phyloP scores from a whole-genome alignment of 805 yeast species.

The Tetrapisispora iriomotensis region DNA sequence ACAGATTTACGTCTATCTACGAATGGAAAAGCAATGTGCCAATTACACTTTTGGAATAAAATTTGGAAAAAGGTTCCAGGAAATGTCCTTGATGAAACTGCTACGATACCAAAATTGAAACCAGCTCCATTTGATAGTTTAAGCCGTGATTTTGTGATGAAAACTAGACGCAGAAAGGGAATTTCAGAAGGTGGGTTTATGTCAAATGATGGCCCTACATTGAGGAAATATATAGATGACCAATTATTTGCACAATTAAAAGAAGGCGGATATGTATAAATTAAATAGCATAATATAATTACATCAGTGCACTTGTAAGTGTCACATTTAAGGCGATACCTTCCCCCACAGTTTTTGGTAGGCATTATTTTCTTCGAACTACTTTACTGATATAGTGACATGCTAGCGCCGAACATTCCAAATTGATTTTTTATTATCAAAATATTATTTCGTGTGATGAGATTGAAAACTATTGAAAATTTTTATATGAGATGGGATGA shows the following conservation, averaged over 20 bases:
- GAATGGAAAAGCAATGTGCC: slow-evolving; percentile 68
- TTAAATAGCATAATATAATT: too few relatives aligned
- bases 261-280: slow-evolving; percentile 35
- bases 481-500: slow-evolving; percentile 15
- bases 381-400: too few relatives aligned
- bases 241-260: slow-evolving; percentile 46
- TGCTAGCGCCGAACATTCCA: too few relatives aligned
- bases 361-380: too few relatives aligned
- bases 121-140: slow-evolving; percentile 63
- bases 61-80: slow-evolving; percentile 80
- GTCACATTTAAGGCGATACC: too few relatives aligned
- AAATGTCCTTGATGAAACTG: slow-evolving; percentile 69
- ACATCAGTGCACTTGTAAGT: too few relatives aligned
- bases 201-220: slow-evolving; percentile 27
- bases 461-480: slow-evolving; percentile 1
- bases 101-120: slow-evolving; percentile 54
- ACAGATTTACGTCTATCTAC: slow-evolving; percentile 73
- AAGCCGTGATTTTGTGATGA: slow-evolving; percentile 82
- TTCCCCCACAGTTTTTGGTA: too few relatives aligned
- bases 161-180: slow-evolving; percentile 85
- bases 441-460: background rate
- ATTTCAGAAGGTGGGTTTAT: slow-evolving; percentile 47
- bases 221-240: slow-evolving; percentile 57
- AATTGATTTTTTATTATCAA: too few relatives aligned
- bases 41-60: slow-evolving; percentile 45